Evolutionary conservation across 306 rosid genomes (phyloP).

Genomic region (Malus fusca): DNA sequence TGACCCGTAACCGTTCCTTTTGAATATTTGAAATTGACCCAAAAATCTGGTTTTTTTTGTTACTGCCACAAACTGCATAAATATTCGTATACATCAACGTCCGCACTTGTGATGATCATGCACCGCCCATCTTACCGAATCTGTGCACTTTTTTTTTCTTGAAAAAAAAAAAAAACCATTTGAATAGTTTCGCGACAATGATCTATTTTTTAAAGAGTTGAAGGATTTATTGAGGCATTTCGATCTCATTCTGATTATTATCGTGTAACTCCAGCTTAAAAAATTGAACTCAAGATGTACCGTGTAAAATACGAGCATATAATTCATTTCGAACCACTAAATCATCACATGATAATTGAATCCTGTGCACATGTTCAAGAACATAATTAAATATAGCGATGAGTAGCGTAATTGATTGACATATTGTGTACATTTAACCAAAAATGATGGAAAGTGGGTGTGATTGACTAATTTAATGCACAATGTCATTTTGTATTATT

Average conservation of each 20-base stretch:
- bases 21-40: background rate
- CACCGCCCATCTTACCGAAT: background rate
- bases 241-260: too few relatives aligned
- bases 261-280: fast-evolving
- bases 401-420: background rate
- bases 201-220: too few relatives aligned
- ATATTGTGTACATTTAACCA: background rate
- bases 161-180: too few relatives aligned
- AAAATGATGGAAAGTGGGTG: too few relatives aligned
- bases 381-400: background rate
- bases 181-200: too few relatives aligned
- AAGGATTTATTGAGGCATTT: too few relatives aligned
- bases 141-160: background rate
- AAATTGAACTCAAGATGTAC: too few relatives aligned
- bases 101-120: background rate
- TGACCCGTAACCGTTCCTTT: background rate
- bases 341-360: too few relatives aligned
- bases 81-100: background rate
- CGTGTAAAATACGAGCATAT: fast-evolving
- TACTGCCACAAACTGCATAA: background rate
- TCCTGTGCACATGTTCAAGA: background rate
- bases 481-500: too few relatives aligned
- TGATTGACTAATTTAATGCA: too few relatives aligned
- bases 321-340: too few relatives aligned
- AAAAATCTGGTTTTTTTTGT: background rate